Conservation (phyloP, 169 alveolate genomes). For the Plasmodium fragile region DNA sequence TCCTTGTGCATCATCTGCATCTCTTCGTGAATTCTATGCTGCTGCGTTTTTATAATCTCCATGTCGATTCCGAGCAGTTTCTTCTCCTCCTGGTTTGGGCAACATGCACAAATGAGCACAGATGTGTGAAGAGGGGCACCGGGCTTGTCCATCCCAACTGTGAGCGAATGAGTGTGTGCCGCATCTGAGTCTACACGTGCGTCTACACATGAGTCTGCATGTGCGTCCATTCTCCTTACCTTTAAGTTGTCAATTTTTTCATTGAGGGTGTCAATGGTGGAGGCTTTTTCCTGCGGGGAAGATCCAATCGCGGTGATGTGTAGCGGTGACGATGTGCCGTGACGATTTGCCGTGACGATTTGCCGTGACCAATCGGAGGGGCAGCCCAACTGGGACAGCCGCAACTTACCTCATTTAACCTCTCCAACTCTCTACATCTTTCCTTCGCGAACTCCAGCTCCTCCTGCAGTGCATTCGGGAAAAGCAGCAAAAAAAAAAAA, state of each 20-base stretch:
- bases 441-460: conserved; percentile 20
- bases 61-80: conserved; percentile 4
- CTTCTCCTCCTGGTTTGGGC: conserved; percentile 26
- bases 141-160: neutral
- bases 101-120: neutral
- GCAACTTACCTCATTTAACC: conserved; percentile 18
- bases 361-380: too few species aligned
- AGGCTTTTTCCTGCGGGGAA: conserved; percentile 1
- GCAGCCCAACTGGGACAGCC: neutral
- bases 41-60: conserved; percentile 17
- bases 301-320: neutral
- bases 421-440: neutral
- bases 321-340: too few species aligned
- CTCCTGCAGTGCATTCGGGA: neutral
- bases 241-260: conserved; percentile 17
- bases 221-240: neutral
- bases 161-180: too few species aligned
- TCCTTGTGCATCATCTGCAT: conserved; percentile 1
- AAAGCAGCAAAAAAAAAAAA: neutral
- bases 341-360: too few species aligned
- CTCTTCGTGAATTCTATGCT: conserved; percentile 19
- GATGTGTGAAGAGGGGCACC: neutral
- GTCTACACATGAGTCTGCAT: neutral
- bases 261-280: conserved; percentile 8
- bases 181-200: too few species aligned